Base-by-base conservation (phyloP, 352 stramenopile species). In the Blastocystis sp. region DNA sequence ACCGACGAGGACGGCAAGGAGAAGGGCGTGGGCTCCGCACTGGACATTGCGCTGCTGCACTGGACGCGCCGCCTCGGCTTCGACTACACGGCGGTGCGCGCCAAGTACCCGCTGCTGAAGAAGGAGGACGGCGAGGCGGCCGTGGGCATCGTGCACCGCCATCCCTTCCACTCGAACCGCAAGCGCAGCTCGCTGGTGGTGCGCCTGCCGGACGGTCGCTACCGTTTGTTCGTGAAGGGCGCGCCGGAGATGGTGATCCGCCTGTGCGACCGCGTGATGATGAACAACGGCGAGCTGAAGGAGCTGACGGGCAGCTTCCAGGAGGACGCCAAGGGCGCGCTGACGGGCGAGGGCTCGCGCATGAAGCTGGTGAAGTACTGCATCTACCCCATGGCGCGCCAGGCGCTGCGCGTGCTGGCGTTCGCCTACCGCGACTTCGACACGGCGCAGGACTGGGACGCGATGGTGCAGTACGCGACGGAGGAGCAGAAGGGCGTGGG, bases 211-310 rank as follows among this genome's bases (percentile, higher is more conserved):
- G 34, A 79, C 38, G 57, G 76, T 34, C 90, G 90, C 11, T 94
- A 93, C 77, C 89, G 93, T 19, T 89, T 96, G 64, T 95, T 94
- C 89, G 92, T 68, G 71, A 96, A 95, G 90, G 93, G 93, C 70
- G 93, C 93, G 19, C 90, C 93, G 3, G 91, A 95, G 10, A 90
- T 95, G 64, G 81, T 95, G 21, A 90, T 95, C 52, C 92, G 91
- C 54, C 42, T 71, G 4, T 90, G 64, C 45, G 43, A 62, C 34
- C 66, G 71, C 42, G 65, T 84, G 42, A 60, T 42, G 11, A 21
- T 63, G 6, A 19, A 19, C n/a, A 24, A 54, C 28, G 78, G 69
- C 2, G 57, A 89, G 4, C 21, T 34, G 38, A 28, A 66, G 64
- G 63, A 48, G 54, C 54, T 66, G n/a, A 80, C 45, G 10, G 24